Evolutionary conservation across 352 stramenopile species (phyloP).

Genomic region (Phytopythium kandeliae): DNA sequence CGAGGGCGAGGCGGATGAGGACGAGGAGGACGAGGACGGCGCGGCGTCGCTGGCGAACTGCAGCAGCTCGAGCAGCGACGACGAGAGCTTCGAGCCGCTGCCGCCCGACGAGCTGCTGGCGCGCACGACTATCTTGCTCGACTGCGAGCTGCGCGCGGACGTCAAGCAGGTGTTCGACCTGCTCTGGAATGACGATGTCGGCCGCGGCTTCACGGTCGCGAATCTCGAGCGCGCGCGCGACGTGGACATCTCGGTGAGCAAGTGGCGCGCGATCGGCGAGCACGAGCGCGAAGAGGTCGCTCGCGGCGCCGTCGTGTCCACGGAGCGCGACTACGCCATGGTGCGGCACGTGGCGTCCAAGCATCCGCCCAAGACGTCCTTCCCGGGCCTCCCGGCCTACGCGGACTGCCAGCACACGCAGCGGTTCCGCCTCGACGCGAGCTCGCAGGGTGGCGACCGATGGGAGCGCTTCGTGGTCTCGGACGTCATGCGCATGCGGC

Average conservation of each 20-base stretch:
- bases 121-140: slow-evolving; percentile 62
- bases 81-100: slow-evolving; percentile 57
- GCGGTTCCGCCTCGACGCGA: slow-evolving; percentile 42
- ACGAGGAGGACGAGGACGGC: slow-evolving; percentile 8
- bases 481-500: slow-evolving; percentile 57
- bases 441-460: slow-evolving; percentile 26
- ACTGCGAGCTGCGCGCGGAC: slow-evolving; percentile 63
- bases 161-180: slow-evolving; percentile 60
- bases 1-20: not conserved
- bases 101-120: slow-evolving; percentile 39
- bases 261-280: slow-evolving; percentile 41
- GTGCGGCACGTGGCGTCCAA: slow-evolving; percentile 40
- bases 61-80: slow-evolving; percentile 39
- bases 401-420: slow-evolving; percentile 41
- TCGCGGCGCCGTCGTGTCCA: slow-evolving; percentile 42
- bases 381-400: slow-evolving; percentile 50
- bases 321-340: slow-evolving; percentile 40
- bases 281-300: slow-evolving; percentile 17
- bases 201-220: slow-evolving; percentile 36
- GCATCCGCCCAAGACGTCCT: slow-evolving; percentile 57
- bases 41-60: not conserved
- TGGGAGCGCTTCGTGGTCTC: slow-evolving; percentile 63
- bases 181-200: slow-evolving; percentile 55
- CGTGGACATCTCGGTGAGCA: slow-evolving; percentile 59
- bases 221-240: slow-evolving; percentile 58